These are phyloP conservation scores for Sanghuangporus sanghuang DNA, from an alignment of 1,284 basidiomycete genomes.

Conservation along the genomic window DNA sequence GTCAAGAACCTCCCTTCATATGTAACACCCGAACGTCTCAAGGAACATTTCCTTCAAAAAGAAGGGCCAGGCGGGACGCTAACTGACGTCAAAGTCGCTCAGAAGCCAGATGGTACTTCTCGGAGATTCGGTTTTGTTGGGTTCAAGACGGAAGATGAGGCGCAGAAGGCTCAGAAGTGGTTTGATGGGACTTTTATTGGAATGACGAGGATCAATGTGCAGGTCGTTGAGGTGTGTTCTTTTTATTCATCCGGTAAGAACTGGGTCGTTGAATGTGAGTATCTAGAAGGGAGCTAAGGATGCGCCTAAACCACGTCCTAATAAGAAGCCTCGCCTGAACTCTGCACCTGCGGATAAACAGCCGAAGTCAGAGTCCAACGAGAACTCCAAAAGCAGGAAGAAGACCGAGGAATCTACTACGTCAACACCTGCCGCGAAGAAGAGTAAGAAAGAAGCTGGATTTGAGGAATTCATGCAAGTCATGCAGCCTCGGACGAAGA, in stretches of 20 bases:
- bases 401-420: constrained; percentile 15
- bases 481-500: constrained; percentile 54
- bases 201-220: constrained; percentile 70
- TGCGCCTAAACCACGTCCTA: constrained; percentile 57
- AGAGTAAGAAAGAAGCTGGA: constrained; percentile 33
- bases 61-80: constrained; percentile 64
- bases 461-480: constrained; percentile 58
- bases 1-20: constrained; percentile 84
- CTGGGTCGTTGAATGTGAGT: constrained; percentile 10
- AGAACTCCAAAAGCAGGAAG: constrained; percentile 18
- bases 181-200: constrained; percentile 84
- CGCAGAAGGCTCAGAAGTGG: constrained; percentile 73
- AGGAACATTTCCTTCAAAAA: constrained; percentile 64
- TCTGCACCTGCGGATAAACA: constrained; percentile 29
- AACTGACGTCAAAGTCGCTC: constrained; percentile 86
- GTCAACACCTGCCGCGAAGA: constrained; percentile 8
- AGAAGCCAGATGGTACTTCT: constrained; percentile 72
- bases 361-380: constrained; percentile 17
- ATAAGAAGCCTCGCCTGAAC: constrained; percentile 61
- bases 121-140: constrained; percentile 92
- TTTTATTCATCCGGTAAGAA: not conserved
- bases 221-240: constrained; percentile 67
- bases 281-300: constrained; percentile 53
- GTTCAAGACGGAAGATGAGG: constrained; percentile 79
- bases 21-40: constrained; percentile 61